Conservation (phyloP, 2,329 filamentous ascomycete species). For the Golovinomyces cichoracearum region DNA sequence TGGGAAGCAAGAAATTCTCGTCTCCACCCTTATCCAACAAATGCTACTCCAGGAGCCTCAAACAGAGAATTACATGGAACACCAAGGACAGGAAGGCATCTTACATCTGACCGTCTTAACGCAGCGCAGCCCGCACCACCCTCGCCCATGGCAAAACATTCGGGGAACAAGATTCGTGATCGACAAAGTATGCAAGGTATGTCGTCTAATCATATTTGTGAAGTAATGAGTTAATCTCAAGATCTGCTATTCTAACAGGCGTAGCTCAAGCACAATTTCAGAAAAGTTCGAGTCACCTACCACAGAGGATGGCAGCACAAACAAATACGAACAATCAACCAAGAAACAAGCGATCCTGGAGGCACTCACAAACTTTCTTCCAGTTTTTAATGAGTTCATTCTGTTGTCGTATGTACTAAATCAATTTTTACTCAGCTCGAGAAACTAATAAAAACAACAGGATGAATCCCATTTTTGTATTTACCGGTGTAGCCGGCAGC, state of each 20-base stretch:
- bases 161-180: conserved; percentile 44
- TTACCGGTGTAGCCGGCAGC: too few species aligned
- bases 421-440: too few species aligned
- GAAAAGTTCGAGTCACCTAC: conserved; percentile 73
- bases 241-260: conserved; percentile 62
- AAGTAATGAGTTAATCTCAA: conserved; percentile 38
- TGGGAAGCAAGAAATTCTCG: conserved; percentile 61
- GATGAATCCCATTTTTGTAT: too few species aligned
- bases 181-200: conserved; percentile 54
- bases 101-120: conserved; percentile 77
- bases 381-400: too few species aligned
- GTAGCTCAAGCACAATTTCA: conserved; percentile 93
- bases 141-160: conserved; percentile 46
- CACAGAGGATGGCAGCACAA: conserved; percentile 35
- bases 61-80: conserved; percentile 61
- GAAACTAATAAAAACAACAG: too few species aligned
- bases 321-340: conserved; percentile 29
- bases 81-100: conserved; percentile 33
- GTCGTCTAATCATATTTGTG: conserved; percentile 51
- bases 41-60: conserved; percentile 53
- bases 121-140: conserved; percentile 73
- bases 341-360: too few species aligned
- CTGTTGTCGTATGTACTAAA: too few species aligned
- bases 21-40: conserved; percentile 50
- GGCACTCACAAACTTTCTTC: too few species aligned